Conservation (phyloP, 2,329 filamentous ascomycete species). For the Colletotrichum incanum region DNA sequence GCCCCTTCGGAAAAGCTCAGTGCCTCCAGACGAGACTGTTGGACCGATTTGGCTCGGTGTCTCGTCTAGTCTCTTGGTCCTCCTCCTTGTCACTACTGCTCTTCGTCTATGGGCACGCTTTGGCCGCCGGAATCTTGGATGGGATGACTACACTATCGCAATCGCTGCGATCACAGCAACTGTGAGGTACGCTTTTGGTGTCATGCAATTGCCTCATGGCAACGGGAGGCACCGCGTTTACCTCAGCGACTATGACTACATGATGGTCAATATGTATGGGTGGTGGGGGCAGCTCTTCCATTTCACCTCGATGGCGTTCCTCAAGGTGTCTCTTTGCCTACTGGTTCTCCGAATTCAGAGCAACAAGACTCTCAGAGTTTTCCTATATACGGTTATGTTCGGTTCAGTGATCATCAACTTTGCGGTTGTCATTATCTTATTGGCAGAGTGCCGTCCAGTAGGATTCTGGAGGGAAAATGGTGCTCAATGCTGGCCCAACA, state of each 20-base stretch:
- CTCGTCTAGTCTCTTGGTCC: conserved; percentile 50
- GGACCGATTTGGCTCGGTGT: conserved; percentile 52
- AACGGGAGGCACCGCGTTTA: conserved; percentile 58
- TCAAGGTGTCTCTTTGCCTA: conserved; percentile 59
- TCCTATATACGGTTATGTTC: conserved; percentile 51
- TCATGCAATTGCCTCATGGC: conserved; percentile 52
- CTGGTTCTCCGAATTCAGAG: conserved; percentile 59
- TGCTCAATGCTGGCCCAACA: conserved; percentile 50
- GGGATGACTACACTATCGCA: conserved; percentile 57
- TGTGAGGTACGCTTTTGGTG: conserved; percentile 51
- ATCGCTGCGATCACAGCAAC: conserved; percentile 49
- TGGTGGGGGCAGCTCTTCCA: conserved; percentile 59
- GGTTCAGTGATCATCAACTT: conserved; percentile 51
- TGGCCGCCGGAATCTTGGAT: conserved; percentile 49
- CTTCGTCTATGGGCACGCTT: conserved; percentile 52
- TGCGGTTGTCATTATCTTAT: conserved; percentile 49
- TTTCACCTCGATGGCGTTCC: conserved; percentile 55
- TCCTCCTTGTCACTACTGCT: conserved; percentile 51
- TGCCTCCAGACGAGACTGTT: conserved; percentile 55
- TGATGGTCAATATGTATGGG: conserved; percentile 54
- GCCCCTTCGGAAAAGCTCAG: background rate
- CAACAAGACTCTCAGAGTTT: conserved; percentile 48
- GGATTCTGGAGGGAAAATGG: conserved; percentile 50
- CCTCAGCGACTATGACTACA: conserved; percentile 50
- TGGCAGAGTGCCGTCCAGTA: conserved; percentile 51